Conservation (phyloP, 1,284 basidiomycete genomes). For the Laetiporus sulphureus region DNA sequence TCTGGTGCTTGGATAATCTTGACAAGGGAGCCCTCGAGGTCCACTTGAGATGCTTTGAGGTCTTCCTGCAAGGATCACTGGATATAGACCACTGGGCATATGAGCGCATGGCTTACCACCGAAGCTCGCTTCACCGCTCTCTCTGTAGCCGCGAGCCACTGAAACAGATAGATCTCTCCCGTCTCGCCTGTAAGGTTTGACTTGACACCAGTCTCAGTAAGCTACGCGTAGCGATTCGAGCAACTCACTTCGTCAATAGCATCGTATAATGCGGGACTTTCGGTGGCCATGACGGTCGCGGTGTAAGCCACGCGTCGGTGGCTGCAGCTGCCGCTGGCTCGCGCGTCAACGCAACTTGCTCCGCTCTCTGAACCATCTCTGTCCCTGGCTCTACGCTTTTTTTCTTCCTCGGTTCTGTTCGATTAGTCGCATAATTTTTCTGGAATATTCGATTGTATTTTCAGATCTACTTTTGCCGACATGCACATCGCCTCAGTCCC, state of each 20-base stretch:
- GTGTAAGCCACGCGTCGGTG: neutral
- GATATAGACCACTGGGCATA: slow-evolving; percentile 3
- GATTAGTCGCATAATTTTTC: no score
- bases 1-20: slow-evolving; percentile 56
- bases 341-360: no score
- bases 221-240: neutral
- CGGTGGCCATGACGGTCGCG: neutral
- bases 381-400: no score
- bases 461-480: no score
- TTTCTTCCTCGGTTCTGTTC: no score
- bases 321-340: neutral
- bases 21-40: slow-evolving; percentile 56
- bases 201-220: no score
- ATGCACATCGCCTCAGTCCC: no score
- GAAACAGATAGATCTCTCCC: slow-evolving; percentile 75
- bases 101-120: slow-evolving; percentile 34
- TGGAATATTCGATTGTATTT: no score
- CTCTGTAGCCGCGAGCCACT: slow-evolving; percentile 73
- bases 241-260: slow-evolving; percentile 8
- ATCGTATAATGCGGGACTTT: slow-evolving; percentile 1
- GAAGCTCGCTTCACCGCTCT: slow-evolving; percentile 43
- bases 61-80: slow-evolving; percentile 47
- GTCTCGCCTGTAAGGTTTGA: slow-evolving; percentile 67
- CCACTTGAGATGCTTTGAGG: slow-evolving; percentile 56
- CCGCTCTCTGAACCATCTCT: no score